These are phyloP conservation scores for Dactylellina parvicollis DNA, from an alignment of 2,329 filamentous ascomycete genomes.

Conservation along the genomic window DNA sequence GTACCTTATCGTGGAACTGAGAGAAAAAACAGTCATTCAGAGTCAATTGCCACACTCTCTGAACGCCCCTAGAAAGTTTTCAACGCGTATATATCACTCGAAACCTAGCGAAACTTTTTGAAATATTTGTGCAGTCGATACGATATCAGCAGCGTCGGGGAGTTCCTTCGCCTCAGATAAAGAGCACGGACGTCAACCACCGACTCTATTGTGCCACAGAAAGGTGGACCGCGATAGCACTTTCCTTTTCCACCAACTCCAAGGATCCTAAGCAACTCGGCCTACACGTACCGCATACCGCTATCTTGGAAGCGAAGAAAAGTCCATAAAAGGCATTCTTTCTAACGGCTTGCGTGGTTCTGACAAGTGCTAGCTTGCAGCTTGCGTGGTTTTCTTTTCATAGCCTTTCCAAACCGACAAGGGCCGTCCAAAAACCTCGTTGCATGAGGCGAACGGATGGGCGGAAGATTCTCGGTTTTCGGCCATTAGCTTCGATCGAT, in stretches of 20 bases:
- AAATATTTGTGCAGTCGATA: constrained; percentile 15
- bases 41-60: constrained; percentile 31
- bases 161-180: constrained; percentile 39
- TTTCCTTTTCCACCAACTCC: constrained; percentile 27
- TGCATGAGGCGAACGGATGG: constrained; percentile 43
- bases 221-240: constrained; percentile 6
- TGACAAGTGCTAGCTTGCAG: constrained; percentile 20
- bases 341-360: constrained; percentile 42
- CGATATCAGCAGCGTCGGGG: constrained; percentile 18
- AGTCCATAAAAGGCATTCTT: constrained; percentile 20
- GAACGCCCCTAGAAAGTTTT: background rate
- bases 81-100: background rate
- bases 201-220: constrained; percentile 12
- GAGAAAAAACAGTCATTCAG: constrained; percentile 33
- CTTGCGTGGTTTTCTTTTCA: constrained; percentile 49
- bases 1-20: constrained; percentile 32
- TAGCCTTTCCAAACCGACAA: constrained; percentile 16
- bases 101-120: background rate
- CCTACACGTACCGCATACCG: constrained; percentile 26
- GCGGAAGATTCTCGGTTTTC: constrained; percentile 52
- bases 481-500: constrained; percentile 40
- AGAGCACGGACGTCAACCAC: constrained; percentile 30
- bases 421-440: constrained; percentile 11
- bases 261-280: constrained; percentile 9
- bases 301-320: constrained; percentile 51